These are phyloP conservation scores for Acacia acuminata DNA, from an alignment of 306 rosid species.

Conservation along the genomic window DNA sequence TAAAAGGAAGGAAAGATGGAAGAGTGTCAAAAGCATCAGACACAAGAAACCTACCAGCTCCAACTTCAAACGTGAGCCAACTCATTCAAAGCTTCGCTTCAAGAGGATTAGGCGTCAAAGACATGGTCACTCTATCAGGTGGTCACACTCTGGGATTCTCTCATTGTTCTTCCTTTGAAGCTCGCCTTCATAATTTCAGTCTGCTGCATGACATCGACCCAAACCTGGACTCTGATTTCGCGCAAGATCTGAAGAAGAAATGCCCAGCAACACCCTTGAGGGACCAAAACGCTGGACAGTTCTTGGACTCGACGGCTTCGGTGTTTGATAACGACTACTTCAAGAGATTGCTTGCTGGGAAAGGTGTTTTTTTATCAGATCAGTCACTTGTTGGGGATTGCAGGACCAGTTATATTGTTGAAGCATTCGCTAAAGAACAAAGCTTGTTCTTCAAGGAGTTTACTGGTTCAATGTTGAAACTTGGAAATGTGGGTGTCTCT, in stretches of 20 bases:
- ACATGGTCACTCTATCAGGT: constrained; percentile 76
- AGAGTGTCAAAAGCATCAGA: constrained; percentile 64
- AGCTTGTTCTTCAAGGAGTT: constrained; percentile 57
- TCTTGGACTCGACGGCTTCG: constrained; percentile 57
- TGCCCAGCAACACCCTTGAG: constrained; percentile 54
- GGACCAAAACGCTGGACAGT: constrained; percentile 49
- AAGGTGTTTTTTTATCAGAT: constrained; percentile 54
- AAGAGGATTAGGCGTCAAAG: constrained; percentile 65
- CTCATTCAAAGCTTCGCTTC: constrained; percentile 57
- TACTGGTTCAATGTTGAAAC: constrained; percentile 63
- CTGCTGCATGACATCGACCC: constrained; percentile 56
- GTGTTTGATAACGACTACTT: constrained; percentile 54
- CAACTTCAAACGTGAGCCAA: constrained; percentile 56
- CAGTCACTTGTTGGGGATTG: constrained; percentile 47
- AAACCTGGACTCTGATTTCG: constrained; percentile 47
- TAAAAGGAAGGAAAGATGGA: constrained; percentile 82
- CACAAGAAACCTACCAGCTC: constrained; percentile 64
- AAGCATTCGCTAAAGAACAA: constrained; percentile 48
- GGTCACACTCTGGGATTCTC: constrained; percentile 79
- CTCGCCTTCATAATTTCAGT: constrained; percentile 52
- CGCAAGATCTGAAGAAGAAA: constrained; percentile 38
- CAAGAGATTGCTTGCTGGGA: constrained; percentile 37
- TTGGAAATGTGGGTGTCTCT: constrained; percentile 60
- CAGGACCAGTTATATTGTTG: constrained; percentile 52
- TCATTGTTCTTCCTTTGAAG: constrained; percentile 64